Conservation (phyloP, 1,139 yeast species). For the Yamadazyma taylorii region DNA sequence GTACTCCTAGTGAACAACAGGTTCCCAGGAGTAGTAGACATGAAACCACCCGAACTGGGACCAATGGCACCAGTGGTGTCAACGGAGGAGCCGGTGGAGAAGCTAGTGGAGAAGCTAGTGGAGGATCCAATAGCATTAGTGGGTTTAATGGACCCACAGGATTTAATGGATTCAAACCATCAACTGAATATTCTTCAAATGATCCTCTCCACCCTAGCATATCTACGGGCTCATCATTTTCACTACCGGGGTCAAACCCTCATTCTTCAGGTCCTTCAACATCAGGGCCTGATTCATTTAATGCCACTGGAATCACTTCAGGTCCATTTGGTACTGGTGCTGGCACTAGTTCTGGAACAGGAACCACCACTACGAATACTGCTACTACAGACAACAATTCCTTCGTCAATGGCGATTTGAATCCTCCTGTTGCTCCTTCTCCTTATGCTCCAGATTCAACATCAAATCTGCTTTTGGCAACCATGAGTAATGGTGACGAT, state of each 20-base stretch:
- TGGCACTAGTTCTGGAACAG: not conserved
- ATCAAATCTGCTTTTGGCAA: too few species aligned
- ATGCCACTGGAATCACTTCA: not conserved
- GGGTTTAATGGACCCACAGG: too few species aligned
- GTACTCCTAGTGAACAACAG: not conserved
- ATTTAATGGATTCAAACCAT: too few species aligned
- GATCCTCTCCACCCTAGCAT: not conserved
- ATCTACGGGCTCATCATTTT: not conserved
- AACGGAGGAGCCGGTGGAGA: too few species aligned
- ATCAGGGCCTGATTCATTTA: not conserved
- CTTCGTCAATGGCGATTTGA: too few species aligned
- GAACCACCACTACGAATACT: not conserved
- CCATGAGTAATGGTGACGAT: not conserved
- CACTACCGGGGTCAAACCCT: not conserved
- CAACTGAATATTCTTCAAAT: not conserved
- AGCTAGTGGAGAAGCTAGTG: too few species aligned
- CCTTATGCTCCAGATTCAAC: too few species aligned
- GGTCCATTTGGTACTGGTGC: not conserved
- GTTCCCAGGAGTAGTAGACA: conserved; percentile 1
- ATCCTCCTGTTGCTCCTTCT: too few species aligned
- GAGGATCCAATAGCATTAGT: not conserved
- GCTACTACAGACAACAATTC: too few species aligned
- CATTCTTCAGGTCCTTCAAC: not conserved
- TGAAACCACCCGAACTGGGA: not conserved
- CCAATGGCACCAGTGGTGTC: not conserved